Evolutionary conservation across 2,329 filamentous ascomycete species (phyloP), one percentile per base, ranked within the genome.

Genomic region (Trichothecium sympodiale): DNA sequence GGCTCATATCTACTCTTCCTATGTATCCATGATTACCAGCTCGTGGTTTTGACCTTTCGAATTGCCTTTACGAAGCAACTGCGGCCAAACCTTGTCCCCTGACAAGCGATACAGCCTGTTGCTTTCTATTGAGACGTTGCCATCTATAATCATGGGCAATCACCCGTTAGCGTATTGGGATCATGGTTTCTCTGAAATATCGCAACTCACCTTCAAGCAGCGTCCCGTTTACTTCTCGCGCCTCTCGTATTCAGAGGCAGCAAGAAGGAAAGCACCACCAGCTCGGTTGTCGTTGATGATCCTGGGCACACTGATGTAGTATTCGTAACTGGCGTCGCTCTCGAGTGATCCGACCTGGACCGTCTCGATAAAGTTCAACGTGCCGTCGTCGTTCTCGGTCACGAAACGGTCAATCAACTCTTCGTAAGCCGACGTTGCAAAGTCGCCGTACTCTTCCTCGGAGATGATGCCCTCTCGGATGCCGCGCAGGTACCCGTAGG

Each of bases 321-420:
- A 34, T 43, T 69, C 61, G 40, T 66, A 73, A 3, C 55, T 58
- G 3, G 61, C 68, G 37, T 64, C 56, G 1, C 60, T 59, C 40
- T 56, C 61, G 34, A 71, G 45, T 36, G 62, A 65, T n/a, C 68
- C 66, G 5, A 71, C 67, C 15, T 55, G 48, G 0, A 71, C 68
- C 0, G 68, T 72, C 1, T 65, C 61, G 31, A 66, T 62, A 43
- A 61, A 66, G 36, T 58, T 56, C 18, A 69, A 36, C 0, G 63
- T 63, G 0, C 63, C 62, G 38, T 67, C 61, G 10, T 57, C 53
- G 14, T 55, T 54, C 18, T 59, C 50, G 4, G 59, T 57, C 4
- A 71, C 59, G 38, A 65, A 65, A 8, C 59, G 52, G 2, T 63
- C 43, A 5, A 64, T 39, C 43, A 70, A 50, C 15, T 61, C 43